Evolutionary conservation across 2,329 filamentous ascomycete species (phyloP).

Genomic region (Epichloe scottii): DNA sequence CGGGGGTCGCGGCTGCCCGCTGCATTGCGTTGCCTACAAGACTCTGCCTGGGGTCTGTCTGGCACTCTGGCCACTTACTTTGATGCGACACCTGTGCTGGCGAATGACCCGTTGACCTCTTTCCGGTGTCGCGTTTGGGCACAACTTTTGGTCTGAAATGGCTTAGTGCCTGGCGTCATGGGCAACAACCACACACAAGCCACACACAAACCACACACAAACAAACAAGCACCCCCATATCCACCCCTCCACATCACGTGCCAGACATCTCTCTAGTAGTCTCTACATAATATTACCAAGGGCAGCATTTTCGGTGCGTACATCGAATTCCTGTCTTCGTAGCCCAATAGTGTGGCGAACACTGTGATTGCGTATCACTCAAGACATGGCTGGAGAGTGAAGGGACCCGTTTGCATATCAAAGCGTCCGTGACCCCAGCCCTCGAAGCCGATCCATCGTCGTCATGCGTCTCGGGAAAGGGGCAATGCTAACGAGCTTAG

Average conservation of each 20-base stretch:
- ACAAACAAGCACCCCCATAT: neutral
- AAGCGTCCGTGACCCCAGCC: too few relatives aligned
- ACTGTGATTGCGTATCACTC: too few relatives aligned
- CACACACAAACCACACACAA: neutral
- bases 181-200: constrained; percentile 4
- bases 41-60: too few relatives aligned
- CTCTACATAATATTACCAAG: neutral
- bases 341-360: neutral
- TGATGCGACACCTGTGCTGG: constrained; percentile 6
- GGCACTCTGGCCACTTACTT: constrained; percentile 6
- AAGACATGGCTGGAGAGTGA: neutral
- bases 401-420: too few relatives aligned
- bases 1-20: constrained; percentile 4
- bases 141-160: constrained; percentile 8
- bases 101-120: neutral
- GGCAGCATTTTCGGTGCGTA: neutral
- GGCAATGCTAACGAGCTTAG: too few relatives aligned
- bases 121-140: neutral
- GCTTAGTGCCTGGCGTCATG: constrained; percentile 9
- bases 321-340: neutral
- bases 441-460: too few relatives aligned
- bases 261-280: neutral
- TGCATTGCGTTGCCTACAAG: constrained; percentile 5
- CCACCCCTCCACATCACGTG: neutral
- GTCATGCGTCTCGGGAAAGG: too few relatives aligned